Percentiles rank a stretch among this genome's conserved stretches.
phyloP scores from a whole-genome alignment of 169 alveolate species.

The Eimeria maxima region DNA sequence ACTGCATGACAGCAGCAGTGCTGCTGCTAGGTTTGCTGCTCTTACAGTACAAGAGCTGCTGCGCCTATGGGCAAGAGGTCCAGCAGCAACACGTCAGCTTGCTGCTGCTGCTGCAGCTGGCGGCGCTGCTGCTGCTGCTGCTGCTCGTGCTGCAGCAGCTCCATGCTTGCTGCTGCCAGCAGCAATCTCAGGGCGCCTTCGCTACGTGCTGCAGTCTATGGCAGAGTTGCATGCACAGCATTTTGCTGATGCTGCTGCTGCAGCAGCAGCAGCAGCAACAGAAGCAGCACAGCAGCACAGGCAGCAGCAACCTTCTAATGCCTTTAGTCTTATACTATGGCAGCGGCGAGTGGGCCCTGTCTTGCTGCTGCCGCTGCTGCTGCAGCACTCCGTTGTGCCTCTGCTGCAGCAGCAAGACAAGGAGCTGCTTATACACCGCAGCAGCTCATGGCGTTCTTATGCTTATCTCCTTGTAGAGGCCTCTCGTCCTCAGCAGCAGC shows the following conservation, averaged over 20 bases:
- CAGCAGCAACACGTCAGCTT: background rate
- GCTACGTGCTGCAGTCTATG: conserved; percentile 13
- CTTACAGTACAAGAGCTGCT: background rate
- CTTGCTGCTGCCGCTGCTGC: conserved; percentile 70
- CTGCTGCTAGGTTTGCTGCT: conserved; percentile 29
- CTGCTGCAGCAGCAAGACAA: conserved; percentile 49
- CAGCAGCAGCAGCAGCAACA: conserved; percentile 23
- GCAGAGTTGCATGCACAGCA: background rate
- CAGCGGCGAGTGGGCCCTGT: conserved; percentile 44
- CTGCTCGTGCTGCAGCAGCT: conserved; percentile 16
- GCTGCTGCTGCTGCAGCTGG: conserved; percentile 38
- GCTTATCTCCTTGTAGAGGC: background rate
- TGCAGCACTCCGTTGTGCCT: conserved; percentile 18
- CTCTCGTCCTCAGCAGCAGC: conserved; percentile 1
- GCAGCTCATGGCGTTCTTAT: background rate
- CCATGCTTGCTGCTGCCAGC: conserved; percentile 31
- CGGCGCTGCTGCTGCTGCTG: background rate
- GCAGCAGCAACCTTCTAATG: conserved; percentile 23
- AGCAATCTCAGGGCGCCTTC: background rate
- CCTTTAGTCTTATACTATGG: background rate
- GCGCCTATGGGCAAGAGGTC: background rate
- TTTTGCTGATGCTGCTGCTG: conserved; percentile 9
- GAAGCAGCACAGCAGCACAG: conserved; percentile 1
- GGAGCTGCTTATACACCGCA: conserved; percentile 11
- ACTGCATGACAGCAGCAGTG: conserved; percentile 17